Evolutionary conservation across 306 rosid species (phyloP).

Genomic region (Gastrolobium bilobum): DNA sequence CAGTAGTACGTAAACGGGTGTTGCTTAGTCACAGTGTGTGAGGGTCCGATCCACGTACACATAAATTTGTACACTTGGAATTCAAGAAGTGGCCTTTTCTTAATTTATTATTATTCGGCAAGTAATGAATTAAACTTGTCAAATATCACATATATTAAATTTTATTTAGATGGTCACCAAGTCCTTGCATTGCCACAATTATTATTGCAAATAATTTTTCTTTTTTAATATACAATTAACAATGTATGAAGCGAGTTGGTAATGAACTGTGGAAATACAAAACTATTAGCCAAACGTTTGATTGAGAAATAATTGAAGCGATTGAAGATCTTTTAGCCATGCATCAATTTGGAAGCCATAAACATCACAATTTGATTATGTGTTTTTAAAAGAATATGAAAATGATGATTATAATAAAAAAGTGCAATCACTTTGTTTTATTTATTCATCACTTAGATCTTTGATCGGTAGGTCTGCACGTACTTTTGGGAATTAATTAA

Average conservation of each 20-base stretch:
- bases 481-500: conserved; percentile 7
- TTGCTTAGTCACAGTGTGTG: conserved; percentile 22
- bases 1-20: not conserved
- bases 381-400: not conserved
- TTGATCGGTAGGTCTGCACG: conserved; percentile 2
- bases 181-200: conserved; percentile 2
- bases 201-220: conserved; percentile 11
- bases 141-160: not conserved
- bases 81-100: not conserved
- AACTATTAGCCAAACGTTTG: not conserved
- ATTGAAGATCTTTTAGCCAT: conserved; percentile 33
- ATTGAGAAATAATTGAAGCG: not conserved
- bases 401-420: conserved; percentile 5
- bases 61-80: not conserved
- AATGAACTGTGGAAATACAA: not conserved
- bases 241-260: not conserved
- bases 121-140: conserved; percentile 6
- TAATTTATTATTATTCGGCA: not conserved
- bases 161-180: not conserved
- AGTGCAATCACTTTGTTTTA: conserved; percentile 8
- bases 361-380: not conserved
- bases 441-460: conserved; percentile 43
- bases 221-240: conserved; percentile 1
- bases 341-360: not conserved
- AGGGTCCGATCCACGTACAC: conserved; percentile 2